Base-by-base conservation (phyloP, 768 basidiomycete species). In the Infundibulicybe gibba region DNA sequence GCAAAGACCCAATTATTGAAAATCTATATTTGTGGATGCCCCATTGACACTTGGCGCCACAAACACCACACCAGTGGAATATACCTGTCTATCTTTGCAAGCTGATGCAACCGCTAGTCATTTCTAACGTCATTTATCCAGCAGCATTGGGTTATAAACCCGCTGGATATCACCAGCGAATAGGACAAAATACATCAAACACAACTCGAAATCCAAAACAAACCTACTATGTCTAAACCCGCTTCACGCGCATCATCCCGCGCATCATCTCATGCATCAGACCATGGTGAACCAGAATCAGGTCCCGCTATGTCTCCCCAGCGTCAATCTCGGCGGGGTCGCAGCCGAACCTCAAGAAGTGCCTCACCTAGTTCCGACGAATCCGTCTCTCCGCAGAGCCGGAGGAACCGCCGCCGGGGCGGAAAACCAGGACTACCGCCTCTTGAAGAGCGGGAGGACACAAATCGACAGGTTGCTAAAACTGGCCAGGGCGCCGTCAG, bases 371-470 rank as follows among this genome's bases (percentile, higher is more conserved):
- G 44, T 40, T 32, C 47, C 14, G 39, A 48, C 19, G 52, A 32
- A 4, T 25, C 43, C 17, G 50, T 48, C 2, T 40, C 20, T 21
- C 44, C 48, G 5, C 45, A 35, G 25, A 37, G 12, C n/a, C 41
- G n/a, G 33, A 34, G 50, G 25, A 43, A 48, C 30, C 54, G 54
- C 33, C 49, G 50, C 15, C 48, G 49, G 10, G 49, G 54, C 6
- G 47, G 44, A 5, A 54, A 51, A 40, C 48, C 47, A 4, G 52
- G 48, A 6, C 52, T 58, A 6, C 55, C 55, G 11, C 51, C 49
- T 30, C 49, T 58, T 1, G 56, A 56, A 11, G 58, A 61, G 40
- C 49, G 55, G 3, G 54, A 48, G 19, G 44, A 52, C 41, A 52
- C 54, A 31, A 49, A 37, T 3, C 37, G 41, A 3, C 34, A 47